phyloP scores from a whole-genome alignment of 139 green algal species.

The Coelastrella sp. region DNA sequence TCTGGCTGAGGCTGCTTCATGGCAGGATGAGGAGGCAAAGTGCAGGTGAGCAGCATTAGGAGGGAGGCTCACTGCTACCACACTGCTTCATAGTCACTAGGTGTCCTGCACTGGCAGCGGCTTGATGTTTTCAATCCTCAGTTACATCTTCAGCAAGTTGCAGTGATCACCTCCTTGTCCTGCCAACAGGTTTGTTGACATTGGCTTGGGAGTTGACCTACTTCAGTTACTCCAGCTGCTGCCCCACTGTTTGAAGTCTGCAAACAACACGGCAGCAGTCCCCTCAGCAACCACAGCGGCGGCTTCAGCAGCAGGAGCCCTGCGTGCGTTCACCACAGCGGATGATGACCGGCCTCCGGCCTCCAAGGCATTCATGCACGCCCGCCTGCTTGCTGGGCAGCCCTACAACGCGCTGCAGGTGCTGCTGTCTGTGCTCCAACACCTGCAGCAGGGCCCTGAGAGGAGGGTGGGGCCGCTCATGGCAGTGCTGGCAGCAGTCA shows the following conservation, averaged over 20 bases:
- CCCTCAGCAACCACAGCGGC: constrained; percentile 28
- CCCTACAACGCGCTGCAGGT: constrained; percentile 40
- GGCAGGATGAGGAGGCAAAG: constrained; percentile 74
- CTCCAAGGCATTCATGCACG: constrained; percentile 66
- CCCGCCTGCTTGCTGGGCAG: constrained; percentile 52
- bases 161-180: too few relatives aligned
- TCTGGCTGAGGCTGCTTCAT: constrained; percentile 49
- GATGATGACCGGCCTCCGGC: constrained; percentile 68
- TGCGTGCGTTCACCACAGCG: constrained; percentile 62
- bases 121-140: too few relatives aligned
- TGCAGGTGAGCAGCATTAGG: constrained; percentile 17
- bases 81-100: too few relatives aligned
- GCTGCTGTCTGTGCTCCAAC: constrained; percentile 47
- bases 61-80: background rate
- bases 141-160: too few relatives aligned
- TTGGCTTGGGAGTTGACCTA: constrained; percentile 28
- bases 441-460: constrained; percentile 16
- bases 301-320: constrained; percentile 47
- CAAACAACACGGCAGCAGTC: background rate
- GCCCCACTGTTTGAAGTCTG: background rate
- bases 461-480: background rate
- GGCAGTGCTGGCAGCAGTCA: constrained; percentile 38
- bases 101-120: too few relatives aligned
- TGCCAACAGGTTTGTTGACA: constrained; percentile 44
- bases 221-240: constrained; percentile 21